These are phyloP conservation scores for Sanghuangporus baumii DNA, from an alignment of 1,284 basidiomycete genomes.

Conservation along the genomic window DNA sequence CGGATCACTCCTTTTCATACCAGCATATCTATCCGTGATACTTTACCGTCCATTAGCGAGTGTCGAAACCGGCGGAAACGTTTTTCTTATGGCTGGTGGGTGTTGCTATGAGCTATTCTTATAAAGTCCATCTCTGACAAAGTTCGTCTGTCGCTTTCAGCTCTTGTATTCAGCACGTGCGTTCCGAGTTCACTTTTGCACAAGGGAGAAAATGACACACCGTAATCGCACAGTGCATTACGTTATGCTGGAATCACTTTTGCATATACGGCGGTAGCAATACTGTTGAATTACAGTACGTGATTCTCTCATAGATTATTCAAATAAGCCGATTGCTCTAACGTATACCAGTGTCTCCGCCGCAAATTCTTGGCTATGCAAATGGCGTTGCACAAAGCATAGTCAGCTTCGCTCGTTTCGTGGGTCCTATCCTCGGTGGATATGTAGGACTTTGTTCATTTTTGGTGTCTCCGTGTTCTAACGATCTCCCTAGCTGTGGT, in stretches of 20 bases:
- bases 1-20: slow-evolving; percentile 72
- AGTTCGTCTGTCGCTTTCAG: slow-evolving; percentile 30
- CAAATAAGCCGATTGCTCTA: background rate
- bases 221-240: slow-evolving; percentile 44
- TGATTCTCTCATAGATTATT: slow-evolving; percentile 12
- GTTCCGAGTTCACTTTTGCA: slow-evolving; percentile 23
- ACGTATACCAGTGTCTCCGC: slow-evolving; percentile 65
- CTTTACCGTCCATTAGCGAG: slow-evolving; percentile 66
- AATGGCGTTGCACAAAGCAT: slow-evolving; percentile 82
- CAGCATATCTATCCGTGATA: slow-evolving; percentile 68
- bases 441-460: slow-evolving; percentile 44
- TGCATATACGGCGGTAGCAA: slow-evolving; percentile 71
- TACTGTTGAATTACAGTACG: slow-evolving; percentile 77
- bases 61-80: slow-evolving; percentile 52
- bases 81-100: slow-evolving; percentile 67
- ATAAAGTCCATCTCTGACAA: slow-evolving; percentile 2
- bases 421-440: slow-evolving; percentile 75
- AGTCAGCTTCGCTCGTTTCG: slow-evolving; percentile 73
- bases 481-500: slow-evolving; percentile 60
- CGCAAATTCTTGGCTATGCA: slow-evolving; percentile 66
- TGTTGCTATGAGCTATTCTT: slow-evolving; percentile 8
- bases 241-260: slow-evolving; percentile 76
- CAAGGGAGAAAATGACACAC: background rate
- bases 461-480: background rate
- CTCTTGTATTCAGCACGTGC: slow-evolving; percentile 68